Conservation (phyloP, 495 filamentous ascomycete genomes). For the Platismatia glauca region DNA sequence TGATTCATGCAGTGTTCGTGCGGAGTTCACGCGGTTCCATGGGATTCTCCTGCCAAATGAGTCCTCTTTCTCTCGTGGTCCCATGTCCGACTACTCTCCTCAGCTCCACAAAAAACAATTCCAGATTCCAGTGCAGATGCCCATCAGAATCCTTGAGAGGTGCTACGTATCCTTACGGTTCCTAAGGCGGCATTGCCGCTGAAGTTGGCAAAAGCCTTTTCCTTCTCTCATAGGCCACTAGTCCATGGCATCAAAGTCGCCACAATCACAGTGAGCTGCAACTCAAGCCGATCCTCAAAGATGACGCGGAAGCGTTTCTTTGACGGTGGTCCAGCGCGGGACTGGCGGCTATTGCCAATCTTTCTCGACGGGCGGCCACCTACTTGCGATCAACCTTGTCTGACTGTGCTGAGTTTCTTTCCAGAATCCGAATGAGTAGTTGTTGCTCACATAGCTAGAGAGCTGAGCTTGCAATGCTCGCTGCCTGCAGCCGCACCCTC, state of each 20-base stretch:
- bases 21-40: not conserved
- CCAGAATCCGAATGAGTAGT: conserved; percentile 3
- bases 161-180: not conserved
- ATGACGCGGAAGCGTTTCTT: not conserved
- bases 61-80: too few species aligned
- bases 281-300: not conserved
- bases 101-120: not conserved
- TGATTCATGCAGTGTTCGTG: not conserved
- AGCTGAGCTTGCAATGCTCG: not conserved
- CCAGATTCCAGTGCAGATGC: not conserved
- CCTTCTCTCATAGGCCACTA: not conserved
- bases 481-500: not conserved
- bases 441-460: not conserved
- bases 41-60: not conserved
- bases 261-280: not conserved
- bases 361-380: not conserved
- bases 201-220: not conserved
- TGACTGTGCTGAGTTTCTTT: not conserved
- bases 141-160: not conserved
- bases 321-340: not conserved
- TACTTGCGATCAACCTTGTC: too few species aligned
- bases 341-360: not conserved
- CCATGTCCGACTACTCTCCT: not conserved
- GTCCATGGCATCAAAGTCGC: not conserved
- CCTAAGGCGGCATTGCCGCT: not conserved